phyloP scores from a whole-genome alignment of 306 rosid genomes.

The Prunus persica region Prunus_persica_NCBIv2 NC_034011.1:2796001-2796500 shows the following conservation, averaged over 20 bases:
- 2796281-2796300: constrained; percentile 50
- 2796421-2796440: constrained; percentile 41
- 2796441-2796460: constrained; percentile 47
- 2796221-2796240: constrained; percentile 43
- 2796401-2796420: constrained; percentile 46
- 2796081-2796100: constrained; percentile 29
- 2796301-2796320: constrained; percentile 45
- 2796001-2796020: constrained; percentile 54
- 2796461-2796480: constrained; percentile 76
- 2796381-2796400: constrained; percentile 27
- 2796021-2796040: constrained; percentile 57
- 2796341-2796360: constrained; percentile 87
- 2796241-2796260: constrained; percentile 37
- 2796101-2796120: constrained; percentile 35
- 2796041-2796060: constrained; percentile 64
- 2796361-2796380: constrained; percentile 73
- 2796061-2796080: constrained; percentile 39
- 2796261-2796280: constrained; percentile 68
- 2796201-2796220: constrained; percentile 50
- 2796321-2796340: constrained; percentile 68
- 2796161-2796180: constrained; percentile 89
- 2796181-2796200: constrained; percentile 70
- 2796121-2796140: constrained; percentile 36
- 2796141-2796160: constrained; percentile 76
- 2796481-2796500: constrained; percentile 76